Evolutionary conservation across 805 yeast species (phyloP).

Genomic region (Cyberlindnera misumaiensis): DNA sequence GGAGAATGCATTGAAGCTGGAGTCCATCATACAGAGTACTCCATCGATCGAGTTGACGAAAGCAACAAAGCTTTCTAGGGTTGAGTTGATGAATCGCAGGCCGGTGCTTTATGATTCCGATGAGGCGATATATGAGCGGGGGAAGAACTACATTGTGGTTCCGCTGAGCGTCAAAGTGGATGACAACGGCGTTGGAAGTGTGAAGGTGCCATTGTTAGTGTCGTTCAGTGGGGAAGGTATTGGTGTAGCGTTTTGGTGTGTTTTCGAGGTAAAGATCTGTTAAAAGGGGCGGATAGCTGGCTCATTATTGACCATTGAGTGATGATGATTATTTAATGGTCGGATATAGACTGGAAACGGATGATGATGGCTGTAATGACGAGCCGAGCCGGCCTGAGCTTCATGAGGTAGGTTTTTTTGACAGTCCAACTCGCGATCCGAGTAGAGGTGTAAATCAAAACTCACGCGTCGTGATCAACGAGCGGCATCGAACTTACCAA

Average conservation of each 20-base stretch:
- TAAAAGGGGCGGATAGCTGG: too few relatives aligned
- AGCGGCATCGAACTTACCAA: neutral
- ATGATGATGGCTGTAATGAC: too few relatives aligned
- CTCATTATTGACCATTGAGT: too few relatives aligned
- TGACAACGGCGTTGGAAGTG: too few relatives aligned
- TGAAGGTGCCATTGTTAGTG: slow-evolving; percentile 19
- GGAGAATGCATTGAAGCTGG: slow-evolving; percentile 14
- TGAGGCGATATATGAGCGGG: slow-evolving; percentile 14
- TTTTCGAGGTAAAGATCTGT: slow-evolving; percentile 5
- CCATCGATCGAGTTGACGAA: slow-evolving; percentile 26
- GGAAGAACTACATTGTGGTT: slow-evolving; percentile 25
- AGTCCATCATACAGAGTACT: slow-evolving; percentile 16
- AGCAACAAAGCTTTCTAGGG: slow-evolving; percentile 23
- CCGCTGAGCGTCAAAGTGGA: slow-evolving; percentile 12
- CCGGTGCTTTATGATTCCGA: slow-evolving; percentile 6
- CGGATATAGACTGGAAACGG: too few relatives aligned
- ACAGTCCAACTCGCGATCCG: too few relatives aligned
- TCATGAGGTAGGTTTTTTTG: too few relatives aligned
- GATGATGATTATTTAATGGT: too few relatives aligned
- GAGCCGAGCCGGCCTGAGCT: too few relatives aligned
- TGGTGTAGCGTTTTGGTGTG: slow-evolving; percentile 19
- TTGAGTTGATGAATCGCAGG: slow-evolving; percentile 25
- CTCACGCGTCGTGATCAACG: neutral
- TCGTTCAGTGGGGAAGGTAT: slow-evolving; percentile 13
- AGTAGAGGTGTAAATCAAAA: too few relatives aligned